Evolutionary conservation across 73 alveolate species (phyloP).

Genomic region (Symbiodinium natans): DNA sequence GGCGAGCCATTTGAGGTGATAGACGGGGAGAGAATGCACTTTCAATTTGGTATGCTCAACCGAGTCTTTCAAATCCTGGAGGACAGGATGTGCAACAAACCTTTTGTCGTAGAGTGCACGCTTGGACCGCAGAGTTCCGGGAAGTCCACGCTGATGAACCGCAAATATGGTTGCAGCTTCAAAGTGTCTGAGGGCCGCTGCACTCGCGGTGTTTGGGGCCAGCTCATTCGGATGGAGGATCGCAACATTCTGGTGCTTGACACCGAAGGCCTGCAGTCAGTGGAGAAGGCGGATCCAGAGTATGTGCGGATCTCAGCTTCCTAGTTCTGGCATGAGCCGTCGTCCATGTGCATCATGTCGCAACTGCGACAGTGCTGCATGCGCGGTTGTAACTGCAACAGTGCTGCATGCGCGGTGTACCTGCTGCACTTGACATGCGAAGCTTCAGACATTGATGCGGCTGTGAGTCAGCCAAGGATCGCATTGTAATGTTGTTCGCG

Average conservation of each 20-base stretch:
- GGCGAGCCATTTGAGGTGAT: constrained; percentile 94
- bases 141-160: constrained; percentile 90
- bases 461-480: no score
- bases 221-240: constrained; percentile 36
- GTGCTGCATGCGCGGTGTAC: no score
- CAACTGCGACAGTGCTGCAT: no score
- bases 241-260: constrained; percentile 81
- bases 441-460: no score
- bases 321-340: no score
- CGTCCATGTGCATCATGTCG: no score
- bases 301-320: no score
- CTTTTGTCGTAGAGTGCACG: constrained; percentile 53
- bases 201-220: constrained; percentile 87
- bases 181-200: constrained; percentile 94
- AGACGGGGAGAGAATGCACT: constrained; percentile 76
- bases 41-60: constrained; percentile 3
- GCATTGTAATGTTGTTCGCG: constrained; percentile 63
- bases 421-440: no score
- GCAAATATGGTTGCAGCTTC: constrained; percentile 93
- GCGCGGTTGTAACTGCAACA: no score
- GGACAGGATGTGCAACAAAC: neutral
- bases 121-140: constrained; percentile 95
- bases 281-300: constrained; percentile 87
- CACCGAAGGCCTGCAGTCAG: constrained; percentile 94
- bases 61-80: neutral